Percentiles rank a stretch among this genome's conserved stretches.
Conservation (phyloP, 1,284 basidiomycete species). For the Erythrobasidium hasegawianum region DNA sequence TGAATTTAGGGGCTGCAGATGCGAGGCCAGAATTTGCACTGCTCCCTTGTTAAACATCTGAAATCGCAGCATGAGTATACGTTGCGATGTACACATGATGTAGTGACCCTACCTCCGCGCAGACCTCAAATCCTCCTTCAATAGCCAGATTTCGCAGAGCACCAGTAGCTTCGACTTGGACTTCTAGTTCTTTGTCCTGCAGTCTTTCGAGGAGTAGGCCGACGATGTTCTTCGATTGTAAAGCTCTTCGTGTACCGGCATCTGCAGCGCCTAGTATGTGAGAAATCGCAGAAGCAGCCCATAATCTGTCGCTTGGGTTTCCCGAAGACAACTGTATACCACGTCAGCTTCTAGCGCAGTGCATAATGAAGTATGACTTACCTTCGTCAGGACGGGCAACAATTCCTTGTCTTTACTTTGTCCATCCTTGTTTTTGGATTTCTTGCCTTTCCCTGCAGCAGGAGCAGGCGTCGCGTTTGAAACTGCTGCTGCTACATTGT, state of each 20-base stretch:
- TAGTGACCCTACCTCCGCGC: constrained; percentile 60
- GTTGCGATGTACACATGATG: no score
- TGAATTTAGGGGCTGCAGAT: constrained; percentile 36
- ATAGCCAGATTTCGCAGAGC: constrained; percentile 81
- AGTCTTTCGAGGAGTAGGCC: constrained; percentile 76
- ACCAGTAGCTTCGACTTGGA: constrained; percentile 77
- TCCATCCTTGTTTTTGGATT: background rate
- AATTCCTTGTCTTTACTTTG: constrained; percentile 1
- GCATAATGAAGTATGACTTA: background rate
- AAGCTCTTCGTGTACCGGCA: constrained; percentile 63
- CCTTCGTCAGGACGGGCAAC: background rate
- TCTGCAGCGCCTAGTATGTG: constrained; percentile 32
- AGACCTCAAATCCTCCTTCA: constrained; percentile 87
- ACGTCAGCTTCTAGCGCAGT: background rate
- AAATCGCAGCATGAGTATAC: no score
- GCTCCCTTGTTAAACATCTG: constrained; percentile 95
- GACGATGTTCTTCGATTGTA: constrained; percentile 86
- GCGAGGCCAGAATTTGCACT: constrained; percentile 38
- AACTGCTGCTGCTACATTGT: background rate
- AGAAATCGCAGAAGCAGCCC: constrained; percentile 32
- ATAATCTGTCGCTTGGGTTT: constrained; percentile 28
- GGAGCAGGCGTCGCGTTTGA: no score
- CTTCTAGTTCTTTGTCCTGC: constrained; percentile 78
- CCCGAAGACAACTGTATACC: constrained; percentile 7
- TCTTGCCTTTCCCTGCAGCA: background rate